Percentiles rank a stretch among this genome's conserved stretches.
Evolutionary conservation across 2,329 filamentous ascomycete species (phyloP).

Genomic region (Aotearoamyces nothofagi): DNA sequence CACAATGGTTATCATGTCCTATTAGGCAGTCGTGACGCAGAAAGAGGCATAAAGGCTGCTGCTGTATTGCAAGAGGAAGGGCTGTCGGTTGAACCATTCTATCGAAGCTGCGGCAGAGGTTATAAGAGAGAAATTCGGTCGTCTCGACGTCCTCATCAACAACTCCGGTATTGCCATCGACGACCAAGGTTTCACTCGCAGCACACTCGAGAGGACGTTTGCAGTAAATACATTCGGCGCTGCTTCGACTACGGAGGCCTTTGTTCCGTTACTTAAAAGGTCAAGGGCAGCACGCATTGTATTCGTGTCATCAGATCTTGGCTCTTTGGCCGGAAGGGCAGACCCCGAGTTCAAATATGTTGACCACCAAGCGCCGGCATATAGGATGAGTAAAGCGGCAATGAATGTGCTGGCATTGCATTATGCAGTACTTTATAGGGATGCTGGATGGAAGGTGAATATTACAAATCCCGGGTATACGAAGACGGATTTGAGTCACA

Average conservation of each 20-base stretch:
- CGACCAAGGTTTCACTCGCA: not conserved
- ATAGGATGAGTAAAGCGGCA: slow-evolving; percentile 8
- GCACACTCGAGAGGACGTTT: not conserved
- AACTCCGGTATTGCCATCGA: slow-evolving; percentile 13
- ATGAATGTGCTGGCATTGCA: slow-evolving; percentile 10
- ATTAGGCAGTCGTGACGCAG: slow-evolving; percentile 10
- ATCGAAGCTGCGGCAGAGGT: slow-evolving; percentile 15
- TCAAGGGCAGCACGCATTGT: slow-evolving; percentile 7
- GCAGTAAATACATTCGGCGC: slow-evolving; percentile 8
- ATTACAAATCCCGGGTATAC: slow-evolving; percentile 8
- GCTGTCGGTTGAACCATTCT: slow-evolving; percentile 9
- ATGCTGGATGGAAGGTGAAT: slow-evolving; percentile 9
- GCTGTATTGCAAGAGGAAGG: slow-evolving; percentile 8
- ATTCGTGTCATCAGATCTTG: slow-evolving; percentile 8
- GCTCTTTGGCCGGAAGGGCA: slow-evolving; percentile 7
- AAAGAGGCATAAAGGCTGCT: slow-evolving; percentile 10
- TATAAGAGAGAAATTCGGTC: slow-evolving; percentile 13
- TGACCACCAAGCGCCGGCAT: slow-evolving; percentile 3
- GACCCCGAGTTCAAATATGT: slow-evolving; percentile 4
- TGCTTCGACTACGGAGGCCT: slow-evolving; percentile 7
- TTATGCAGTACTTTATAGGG: slow-evolving; percentile 4
- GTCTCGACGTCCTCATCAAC: slow-evolving; percentile 22
- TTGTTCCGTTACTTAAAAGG: slow-evolving; percentile 8
- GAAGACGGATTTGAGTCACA: slow-evolving; percentile 7
- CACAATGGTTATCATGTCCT: slow-evolving; percentile 11